Base-by-base conservation (phyloP, 768 basidiomycete genomes). In the Pleurotus tuoliensis region DNA sequence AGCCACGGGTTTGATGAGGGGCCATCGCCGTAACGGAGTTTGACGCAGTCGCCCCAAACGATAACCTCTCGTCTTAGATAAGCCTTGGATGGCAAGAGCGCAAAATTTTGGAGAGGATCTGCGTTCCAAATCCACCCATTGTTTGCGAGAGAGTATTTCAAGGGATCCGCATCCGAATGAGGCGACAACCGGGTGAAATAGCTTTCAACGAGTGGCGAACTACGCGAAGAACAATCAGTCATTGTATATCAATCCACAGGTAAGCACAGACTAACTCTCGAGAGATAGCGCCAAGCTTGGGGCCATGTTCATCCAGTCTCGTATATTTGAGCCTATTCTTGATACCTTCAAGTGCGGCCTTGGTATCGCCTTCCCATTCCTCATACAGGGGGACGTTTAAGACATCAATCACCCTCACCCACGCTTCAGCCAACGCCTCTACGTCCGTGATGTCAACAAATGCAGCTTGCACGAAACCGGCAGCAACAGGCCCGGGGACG, bases 51-150 rank as follows among this genome's bases (percentile, higher is more conserved):
- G 44, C 87, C 86, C 97, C 97, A 99, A 22, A 87, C 93, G 63
- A 98, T 98, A 55, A 99, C 94, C 69, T 98, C 92, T 48, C 97
- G 89, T 20, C 94, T 88, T 45, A 98, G 79, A 71, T 98, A 99
- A 0, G 94, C 90, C 69, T 95, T 97, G 20, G 96, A 98, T 0
- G 90, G 90, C 24, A 83, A 82, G 12, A 91, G 81, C 6, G 96
- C 97, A 73, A 99, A 99, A 73, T 98, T 98, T 61, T 86, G 80
- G 13, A 98, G 80, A 0, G 97, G 96, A 66, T 99, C 87, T 2
- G 96, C 95, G 61, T 88, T 75, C 96, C 97, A 99, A 61, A 99
- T 94, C 97, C 97, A 99, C 2, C 97, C 97, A 67, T 99, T 99
- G 71, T 98, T 98, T 4, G 96, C 97, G 25, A 99, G 75, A 2